Percentiles rank a stretch among this genome's conserved stretches.
phyloP scores from a whole-genome alignment of 2,329 filamentous ascomycete species.

The Boeremia exigua region DNA sequence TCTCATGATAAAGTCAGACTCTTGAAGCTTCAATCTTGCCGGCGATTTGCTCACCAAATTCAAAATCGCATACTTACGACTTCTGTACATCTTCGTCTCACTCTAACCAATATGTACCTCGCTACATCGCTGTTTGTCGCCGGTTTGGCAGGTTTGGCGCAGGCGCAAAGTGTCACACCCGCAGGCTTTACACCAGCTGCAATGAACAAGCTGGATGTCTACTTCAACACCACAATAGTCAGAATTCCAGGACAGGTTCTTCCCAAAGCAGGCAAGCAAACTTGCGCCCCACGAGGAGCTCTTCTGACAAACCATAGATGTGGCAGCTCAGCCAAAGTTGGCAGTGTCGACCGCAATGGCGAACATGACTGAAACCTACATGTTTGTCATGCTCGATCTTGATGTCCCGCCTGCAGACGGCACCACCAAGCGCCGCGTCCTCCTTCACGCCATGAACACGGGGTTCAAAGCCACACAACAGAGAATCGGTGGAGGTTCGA shows the following conservation, averaged over 20 bases:
- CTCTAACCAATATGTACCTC: conserved; percentile 30
- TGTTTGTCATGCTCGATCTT: conserved; percentile 47
- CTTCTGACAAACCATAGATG: conserved; percentile 29
- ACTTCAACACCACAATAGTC: conserved; percentile 42
- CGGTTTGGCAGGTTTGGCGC: conserved; percentile 32
- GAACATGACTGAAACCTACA: conserved; percentile 31
- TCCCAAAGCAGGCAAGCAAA: conserved; percentile 36
- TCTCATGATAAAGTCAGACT: conserved; percentile 25
- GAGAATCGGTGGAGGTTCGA: conserved; percentile 24
- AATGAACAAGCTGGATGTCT: conserved; percentile 37
- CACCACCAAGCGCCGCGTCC: conserved; percentile 33
- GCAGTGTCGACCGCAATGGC: conserved; percentile 27
- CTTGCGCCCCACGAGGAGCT: not conserved
- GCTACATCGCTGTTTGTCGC: conserved; percentile 31
- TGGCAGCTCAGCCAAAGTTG: conserved; percentile 35
- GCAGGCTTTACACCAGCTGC: conserved; percentile 37
- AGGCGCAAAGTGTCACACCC: conserved; percentile 39
- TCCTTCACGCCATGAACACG: conserved; percentile 44
- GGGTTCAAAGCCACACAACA: conserved; percentile 44
- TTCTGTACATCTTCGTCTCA: not conserved
- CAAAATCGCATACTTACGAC: not conserved
- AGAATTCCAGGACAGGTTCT: conserved; percentile 35
- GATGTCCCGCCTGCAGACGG: conserved; percentile 38
- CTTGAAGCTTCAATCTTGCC: conserved; percentile 5
- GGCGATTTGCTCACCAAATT: not conserved